Evolutionary conservation across 108 stramenopile genomes (phyloP), one percentile per base, ranked within the genome.

Genomic region (Nitzschia sp.): DNA sequence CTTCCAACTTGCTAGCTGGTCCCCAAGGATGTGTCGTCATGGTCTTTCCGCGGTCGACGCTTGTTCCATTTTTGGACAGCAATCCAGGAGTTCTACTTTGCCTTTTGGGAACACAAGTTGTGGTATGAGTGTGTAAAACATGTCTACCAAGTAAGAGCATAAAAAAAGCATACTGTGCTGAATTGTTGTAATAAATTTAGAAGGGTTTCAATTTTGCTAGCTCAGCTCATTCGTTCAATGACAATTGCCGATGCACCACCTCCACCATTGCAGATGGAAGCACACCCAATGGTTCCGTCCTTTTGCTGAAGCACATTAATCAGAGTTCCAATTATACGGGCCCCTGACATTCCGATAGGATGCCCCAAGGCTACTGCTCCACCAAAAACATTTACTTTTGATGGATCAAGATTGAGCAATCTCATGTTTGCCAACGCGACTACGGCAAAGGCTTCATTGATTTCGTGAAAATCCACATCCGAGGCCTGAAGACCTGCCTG

Each of bases 231-330:
- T 56, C 96, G 90, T 81, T 99, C 98, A 54, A 99, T 75, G 33
- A 98, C 81, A 48, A 98, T 85, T 0, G 98, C 98, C 13, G 92
- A 94, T 28, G 98, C 98, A 0, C 98, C 98, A 54, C 97, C 98
- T 28, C 98, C 98, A 11, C 98, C 98, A 71, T 99, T 99, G 76
- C 98, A 99, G 53, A 99, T 99, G 27, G 90, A 91, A 17, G 98
- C 98, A 65, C 89, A 86, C 16, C 98, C 98, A 11, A 97, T 73
- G 5, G 84, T 80, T 15, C 88, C 94, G 45, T 96, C 97, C 23
- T 86, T 91, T 38, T 84, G 77, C 56, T 93, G 84, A 60, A 99
- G 75, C 17, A 93, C 96, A 36, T 74, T 73, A 60, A 87, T 82
- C 34, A 99, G 79, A 45, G 87, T 86, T 29, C 95, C 95, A 53